Conservation (phyloP, 768 basidiomycete genomes). For the Amanita rimosa region DNA sequence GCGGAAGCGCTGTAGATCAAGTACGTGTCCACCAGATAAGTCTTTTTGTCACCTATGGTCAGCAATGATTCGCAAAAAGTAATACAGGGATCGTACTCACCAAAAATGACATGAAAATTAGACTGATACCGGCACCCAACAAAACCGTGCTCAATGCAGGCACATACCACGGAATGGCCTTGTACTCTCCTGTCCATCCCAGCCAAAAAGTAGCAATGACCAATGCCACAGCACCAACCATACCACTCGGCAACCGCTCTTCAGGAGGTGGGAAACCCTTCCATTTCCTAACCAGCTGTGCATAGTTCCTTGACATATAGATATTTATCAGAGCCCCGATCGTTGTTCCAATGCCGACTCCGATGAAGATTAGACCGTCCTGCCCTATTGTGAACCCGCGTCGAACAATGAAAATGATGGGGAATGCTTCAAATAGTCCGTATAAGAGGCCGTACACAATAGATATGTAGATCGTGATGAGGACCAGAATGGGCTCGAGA, state of each 20-base stretch:
- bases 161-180: slow-evolving; percentile 46
- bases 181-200: slow-evolving; percentile 47
- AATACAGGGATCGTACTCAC: slow-evolving; percentile 14
- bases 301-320: slow-evolving; percentile 26
- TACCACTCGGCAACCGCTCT: slow-evolving; percentile 39
- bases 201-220: slow-evolving; percentile 58
- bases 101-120: slow-evolving; percentile 51
- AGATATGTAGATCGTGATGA: slow-evolving; percentile 51
- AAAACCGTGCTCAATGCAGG: slow-evolving; percentile 39
- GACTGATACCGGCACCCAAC: slow-evolving; percentile 35
- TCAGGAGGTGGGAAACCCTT: slow-evolving; percentile 52
- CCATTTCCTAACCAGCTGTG: slow-evolving; percentile 31
- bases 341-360: slow-evolving; percentile 38
- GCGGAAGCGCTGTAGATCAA: slow-evolving; percentile 51
- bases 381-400: slow-evolving; percentile 28
- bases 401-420: slow-evolving; percentile 27
- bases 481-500: slow-evolving; percentile 50
- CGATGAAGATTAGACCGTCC: slow-evolving; percentile 43
- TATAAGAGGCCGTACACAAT: slow-evolving; percentile 52
- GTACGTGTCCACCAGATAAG: slow-evolving; percentile 50
- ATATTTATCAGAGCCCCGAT: slow-evolving; percentile 30
- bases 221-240: slow-evolving; percentile 45
- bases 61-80: no score
- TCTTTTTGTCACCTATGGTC: slow-evolving; percentile 20
- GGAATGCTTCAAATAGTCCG: slow-evolving; percentile 46